Evolutionary conservation across 2,329 filamentous ascomycete species (phyloP), one percentile per base, ranked within the genome.

Genomic region (Penicillium sp.): DNA sequence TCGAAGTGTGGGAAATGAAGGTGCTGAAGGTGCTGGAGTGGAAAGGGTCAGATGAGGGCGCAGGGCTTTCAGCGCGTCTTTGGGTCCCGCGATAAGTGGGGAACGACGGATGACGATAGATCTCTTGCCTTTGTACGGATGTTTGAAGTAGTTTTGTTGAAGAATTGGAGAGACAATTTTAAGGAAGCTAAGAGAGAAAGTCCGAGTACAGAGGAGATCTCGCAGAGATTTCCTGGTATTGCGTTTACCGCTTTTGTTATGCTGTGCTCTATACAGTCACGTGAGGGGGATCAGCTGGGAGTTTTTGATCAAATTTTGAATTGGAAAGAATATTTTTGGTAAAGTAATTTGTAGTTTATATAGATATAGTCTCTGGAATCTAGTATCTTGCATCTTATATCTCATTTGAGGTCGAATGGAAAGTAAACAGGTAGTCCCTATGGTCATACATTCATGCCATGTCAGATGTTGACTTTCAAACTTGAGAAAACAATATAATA

Each of bases 31-130:
- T 50, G 48, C 58, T 49, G 61, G 55, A 58, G 54, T 31, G 55
- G 61, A 61, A 60, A 64, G 63, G 52, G 61, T 61, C 65, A 64
- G 66, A 63, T 65, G 61, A 64, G 60, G 64, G 51, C 53, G 61
- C 60, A 61, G 57, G 62, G 53, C 62, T 63, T 65, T 62, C 62
- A 60, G 61, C 61, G 63, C 58, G 63, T 64, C 57, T 22, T 22
- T 56, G 61, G 61, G 55, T 58, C 56, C 59, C 57, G 61, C 56
- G 64, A 64, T 64, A 61, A 62, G 62, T 61, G 60, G 61, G 61
- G 57, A 61, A 62, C 52, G 56, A 56, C 60, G 58, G 46, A 54
- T 54, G 52, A 53, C 50, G 50, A 54, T 54, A n/a, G 30, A 40
- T 50, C 35, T 35, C 48, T 50, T 50, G 38, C 48, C 37, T 50